phyloP scores from a whole-genome alignment of 169 alveolate species.

The Plasmodium gallinaceum region DNA sequence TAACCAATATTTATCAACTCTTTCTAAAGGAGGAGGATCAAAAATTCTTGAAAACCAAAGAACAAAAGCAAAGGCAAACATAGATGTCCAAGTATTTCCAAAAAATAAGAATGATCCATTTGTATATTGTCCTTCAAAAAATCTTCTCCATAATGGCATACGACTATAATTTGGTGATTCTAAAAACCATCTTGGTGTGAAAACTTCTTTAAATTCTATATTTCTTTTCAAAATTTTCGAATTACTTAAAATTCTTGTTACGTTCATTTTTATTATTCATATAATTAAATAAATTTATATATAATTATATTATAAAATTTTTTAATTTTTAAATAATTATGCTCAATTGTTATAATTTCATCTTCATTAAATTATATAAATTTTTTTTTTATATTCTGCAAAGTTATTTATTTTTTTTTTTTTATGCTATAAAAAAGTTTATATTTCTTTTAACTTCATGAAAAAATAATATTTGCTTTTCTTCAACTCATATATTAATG shows the following conservation, averaged over 20 bases:
- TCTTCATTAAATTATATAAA: no score
- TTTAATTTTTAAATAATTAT: no score
- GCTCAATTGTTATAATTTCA: no score
- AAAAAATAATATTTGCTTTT: no score
- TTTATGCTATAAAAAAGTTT: no score
- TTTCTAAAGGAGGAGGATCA: conserved; percentile 91
- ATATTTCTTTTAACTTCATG: no score
- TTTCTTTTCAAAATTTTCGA: conserved; percentile 77
- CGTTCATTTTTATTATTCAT: conserved; percentile 29
- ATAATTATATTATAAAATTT: no score
- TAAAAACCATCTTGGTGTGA: conserved; percentile 87
- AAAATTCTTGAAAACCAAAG: conserved; percentile 88
- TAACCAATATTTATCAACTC: conserved; percentile 90
- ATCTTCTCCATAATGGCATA: conserved; percentile 89
- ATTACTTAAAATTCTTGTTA: conserved; percentile 24
- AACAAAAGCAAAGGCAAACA: conserved; percentile 88
- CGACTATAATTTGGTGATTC: conserved; percentile 90
- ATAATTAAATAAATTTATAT: no score
- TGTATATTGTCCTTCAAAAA: conserved; percentile 89
- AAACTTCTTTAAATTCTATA: conserved; percentile 82
- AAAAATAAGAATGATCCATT: conserved; percentile 87
- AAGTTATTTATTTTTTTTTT: no score
- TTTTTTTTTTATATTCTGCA: no score
- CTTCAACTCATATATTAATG: no score
- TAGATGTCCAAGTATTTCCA: conserved; percentile 92